phyloP scores from a whole-genome alignment of 208 protist species.

The Acanthamoeba sp. region DNA sequence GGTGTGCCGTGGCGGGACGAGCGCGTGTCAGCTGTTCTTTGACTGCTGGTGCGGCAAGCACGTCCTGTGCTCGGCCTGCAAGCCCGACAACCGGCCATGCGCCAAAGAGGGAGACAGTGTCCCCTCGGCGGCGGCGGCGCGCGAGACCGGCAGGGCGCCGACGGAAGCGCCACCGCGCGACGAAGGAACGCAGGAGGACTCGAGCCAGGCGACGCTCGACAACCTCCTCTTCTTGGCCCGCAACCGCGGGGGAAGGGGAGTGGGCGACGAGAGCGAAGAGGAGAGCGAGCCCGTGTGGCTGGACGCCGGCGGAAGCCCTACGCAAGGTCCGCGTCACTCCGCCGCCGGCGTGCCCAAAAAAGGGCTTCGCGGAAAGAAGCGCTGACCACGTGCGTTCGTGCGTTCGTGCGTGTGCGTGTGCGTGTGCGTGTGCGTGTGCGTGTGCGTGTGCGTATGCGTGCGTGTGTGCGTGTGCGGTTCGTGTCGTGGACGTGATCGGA shows the following conservation, averaged over 20 bases:
- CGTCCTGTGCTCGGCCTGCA: neutral
- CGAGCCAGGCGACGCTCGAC: slow-evolving; percentile 11
- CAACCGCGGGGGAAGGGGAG: neutral
- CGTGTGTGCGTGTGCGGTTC: too few species aligned
- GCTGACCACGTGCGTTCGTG: neutral
- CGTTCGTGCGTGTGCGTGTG: neutral
- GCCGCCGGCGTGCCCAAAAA: neutral
- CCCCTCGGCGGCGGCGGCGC: too few species aligned
- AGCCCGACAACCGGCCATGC: neutral
- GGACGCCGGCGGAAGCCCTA: neutral
- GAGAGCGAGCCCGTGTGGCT: neutral
- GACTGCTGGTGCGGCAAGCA: slow-evolving; percentile 6
- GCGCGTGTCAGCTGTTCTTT: slow-evolving; percentile 11
- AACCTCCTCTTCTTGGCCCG: neutral
- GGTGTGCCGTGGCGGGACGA: neutral
- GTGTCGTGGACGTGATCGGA: too few species aligned
- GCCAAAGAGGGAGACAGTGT: neutral
- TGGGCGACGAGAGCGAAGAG: neutral
- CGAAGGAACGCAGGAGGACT: neutral
- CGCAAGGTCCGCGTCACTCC: neutral
- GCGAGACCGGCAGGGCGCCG: too few species aligned
- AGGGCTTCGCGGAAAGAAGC: neutral
- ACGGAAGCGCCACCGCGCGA: too few species aligned
- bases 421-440: too few species aligned
- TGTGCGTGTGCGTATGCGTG: too few species aligned